Evolutionary conservation across 495 filamentous ascomycete genomes (phyloP), one percentile per base, ranked within the genome.

Genomic region (Terfezia claveryi): DNA sequence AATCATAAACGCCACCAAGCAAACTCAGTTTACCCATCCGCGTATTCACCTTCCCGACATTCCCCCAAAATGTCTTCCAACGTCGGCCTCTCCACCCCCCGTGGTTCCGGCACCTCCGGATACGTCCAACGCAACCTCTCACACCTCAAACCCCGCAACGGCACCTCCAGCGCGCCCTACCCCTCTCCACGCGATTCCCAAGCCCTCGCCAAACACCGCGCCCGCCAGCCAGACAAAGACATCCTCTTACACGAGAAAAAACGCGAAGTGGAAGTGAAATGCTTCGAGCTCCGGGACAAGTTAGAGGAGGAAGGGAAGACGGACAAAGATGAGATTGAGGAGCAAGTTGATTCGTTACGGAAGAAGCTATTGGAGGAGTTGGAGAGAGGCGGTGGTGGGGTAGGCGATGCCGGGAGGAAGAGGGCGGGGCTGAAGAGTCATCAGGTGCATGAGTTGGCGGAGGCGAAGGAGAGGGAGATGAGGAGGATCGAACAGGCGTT

Each of bases 61-160:
- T 51, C 50, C 51, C 57, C 16, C 49, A 66, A 10, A 53, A 98
- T 96, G 91, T 89, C 89, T 55, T 87, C 87, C 57, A 99, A 99
- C 73, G 92, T 99, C 70, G 92, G 92, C 58, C 87, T 99, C 64
- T 75, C 83, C 53, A 99, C 92, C 20, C 92, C 92, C 7, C 83
- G 92, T 58, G 92, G 92, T 56, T 87, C 80, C 61, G 91, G 91
- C 55, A 99, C 92, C 57, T 94, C 86, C 4, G 92, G 92, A 65
- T 96, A 95, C 71, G 87, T 99, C 54, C 89, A 95, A 66, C 84
- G 85, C 64, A 99, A 96, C 71, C 76, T 80, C 56, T 89, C 92
- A 8, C 80, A 91, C 71, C 77, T 92, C 54, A 80, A 75, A 60
- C 86, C 83, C 10, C 87, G 88, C 70, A 77, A 81, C 62, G 67